These are phyloP conservation scores for Podospora pseudoanserina DNA, from an alignment of 495 filamentous ascomycete genomes.

Conservation along the genomic window DNA sequence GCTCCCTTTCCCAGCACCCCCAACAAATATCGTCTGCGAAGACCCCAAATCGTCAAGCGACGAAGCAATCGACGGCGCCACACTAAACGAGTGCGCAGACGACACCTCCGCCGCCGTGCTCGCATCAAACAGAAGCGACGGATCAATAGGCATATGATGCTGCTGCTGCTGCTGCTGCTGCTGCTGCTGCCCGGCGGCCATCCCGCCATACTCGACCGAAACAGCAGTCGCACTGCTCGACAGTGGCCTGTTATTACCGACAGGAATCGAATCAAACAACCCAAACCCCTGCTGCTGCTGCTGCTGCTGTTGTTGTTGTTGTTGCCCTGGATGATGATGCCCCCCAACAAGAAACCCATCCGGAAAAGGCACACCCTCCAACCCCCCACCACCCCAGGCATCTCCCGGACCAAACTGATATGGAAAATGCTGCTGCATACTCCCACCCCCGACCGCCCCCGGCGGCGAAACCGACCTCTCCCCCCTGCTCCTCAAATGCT, in stretches of 20 bases:
- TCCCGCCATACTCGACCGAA: not conserved
- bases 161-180: not conserved
- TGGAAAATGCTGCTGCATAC: constrained; percentile 1
- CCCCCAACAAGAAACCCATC: not conserved
- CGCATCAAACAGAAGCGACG: constrained; percentile 24
- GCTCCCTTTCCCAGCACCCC: constrained; percentile 4
- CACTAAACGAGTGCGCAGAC: constrained; percentile 25
- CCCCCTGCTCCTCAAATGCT: constrained; percentile 21
- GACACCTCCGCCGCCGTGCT: constrained; percentile 17
- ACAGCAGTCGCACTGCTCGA: constrained; percentile 2
- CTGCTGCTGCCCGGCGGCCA: constrained; percentile 2
- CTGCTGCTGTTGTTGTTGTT: not conserved
- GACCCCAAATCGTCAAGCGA: constrained; percentile 25
- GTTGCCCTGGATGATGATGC: not conserved
- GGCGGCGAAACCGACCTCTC: constrained; percentile 17
- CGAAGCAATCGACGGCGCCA: constrained; percentile 23
- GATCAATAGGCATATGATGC: constrained; percentile 28
- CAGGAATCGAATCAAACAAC: not conserved
- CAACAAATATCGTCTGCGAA: constrained; percentile 20
- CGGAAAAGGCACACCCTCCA: constrained; percentile 9
- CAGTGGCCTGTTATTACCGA: constrained; percentile 4
- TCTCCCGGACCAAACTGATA: constrained; percentile 11
- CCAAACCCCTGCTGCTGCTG: not conserved
- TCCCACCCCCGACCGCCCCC: not conserved
- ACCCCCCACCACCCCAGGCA: constrained; percentile 16